Base-by-base conservation (phyloP, 1,284 basidiomycete genomes). In the Melampsora larici-populina region DNA sequence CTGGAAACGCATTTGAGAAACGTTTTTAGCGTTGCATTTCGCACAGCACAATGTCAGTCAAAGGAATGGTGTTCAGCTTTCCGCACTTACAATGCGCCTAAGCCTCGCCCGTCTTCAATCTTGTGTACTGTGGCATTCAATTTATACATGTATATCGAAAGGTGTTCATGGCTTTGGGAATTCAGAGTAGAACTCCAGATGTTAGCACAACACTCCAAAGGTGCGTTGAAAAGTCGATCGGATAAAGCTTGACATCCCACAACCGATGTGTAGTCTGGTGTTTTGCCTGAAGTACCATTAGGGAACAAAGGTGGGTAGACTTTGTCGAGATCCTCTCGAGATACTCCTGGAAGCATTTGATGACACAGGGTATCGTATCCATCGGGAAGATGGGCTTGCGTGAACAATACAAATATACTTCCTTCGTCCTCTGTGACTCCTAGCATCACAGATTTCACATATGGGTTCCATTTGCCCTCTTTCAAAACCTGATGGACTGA, bases 381-480 rank as follows among this genome's bases (percentile, higher is more conserved):
- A 62, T 51, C n/a, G n/a, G n/a, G n/a, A n/a, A n/a, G n/a, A n/a
- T n/a, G n/a, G n/a, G n/a, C n/a, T n/a, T n/a, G n/a, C n/a, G n/a
- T n/a, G n/a, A n/a, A n/a, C n/a, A n/a, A n/a, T n/a, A n/a, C n/a
- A n/a, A n/a, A n/a, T n/a, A n/a, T n/a, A n/a, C n/a, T n/a, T n/a
- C n/a, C n/a, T n/a, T 76, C 74, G 49, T 76, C 66, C 67, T 69
- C 62, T 7, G 65, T 76, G 26, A 49, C 43, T 1, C 66, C 74
- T 55, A 76, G 46, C 33, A 76, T 24, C 15, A 76, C 17, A 17
- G 74, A 76, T 43, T 76, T 63, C 0, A 76, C 21, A 69, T 76
- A 64, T 29, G 72, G 74, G 31, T 76, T 69, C 66, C 74, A 68
- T 48, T 48, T 76, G 51, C 74, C 66, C 48, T 76, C 66, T 40